These are phyloP conservation scores for Candida namnaoensis DNA, from an alignment of 805 yeast species.

Conservation along the genomic window DNA sequence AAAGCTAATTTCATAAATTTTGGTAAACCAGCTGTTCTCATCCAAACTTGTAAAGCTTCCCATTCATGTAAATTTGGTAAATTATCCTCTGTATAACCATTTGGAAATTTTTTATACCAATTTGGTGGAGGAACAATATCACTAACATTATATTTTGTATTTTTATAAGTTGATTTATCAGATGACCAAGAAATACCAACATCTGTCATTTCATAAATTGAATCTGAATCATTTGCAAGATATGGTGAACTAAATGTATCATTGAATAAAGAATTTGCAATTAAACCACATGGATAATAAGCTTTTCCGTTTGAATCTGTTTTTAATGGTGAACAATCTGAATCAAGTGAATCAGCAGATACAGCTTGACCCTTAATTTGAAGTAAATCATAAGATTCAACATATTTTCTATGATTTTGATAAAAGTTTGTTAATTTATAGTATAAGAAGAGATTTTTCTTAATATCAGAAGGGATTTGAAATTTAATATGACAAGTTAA, in stretches of 20 bases:
- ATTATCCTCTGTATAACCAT: slow-evolving; percentile 65
- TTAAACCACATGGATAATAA: slow-evolving; percentile 90
- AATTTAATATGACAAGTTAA: slow-evolving; percentile 61
- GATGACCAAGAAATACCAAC: slow-evolving; percentile 70
- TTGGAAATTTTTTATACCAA: slow-evolving; percentile 62
- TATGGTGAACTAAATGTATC: slow-evolving; percentile 65
- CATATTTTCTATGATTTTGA: slow-evolving; percentile 94
- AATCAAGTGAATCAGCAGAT: slow-evolving; percentile 35
- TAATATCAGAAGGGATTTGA: slow-evolving; percentile 60
- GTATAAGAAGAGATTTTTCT: slow-evolving; percentile 66
- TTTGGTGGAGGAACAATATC: slow-evolving; percentile 80
- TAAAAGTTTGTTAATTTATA: slow-evolving; percentile 84
- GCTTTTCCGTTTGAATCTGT: slow-evolving; percentile 44
- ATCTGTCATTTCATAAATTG: slow-evolving; percentile 8
- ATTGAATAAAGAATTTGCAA: slow-evolving; percentile 88
- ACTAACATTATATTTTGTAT: slow-evolving; percentile 49
- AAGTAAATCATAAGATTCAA: slow-evolving; percentile 68
- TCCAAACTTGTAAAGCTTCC: slow-evolving; percentile 78
- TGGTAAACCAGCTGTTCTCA: slow-evolving; percentile 74
- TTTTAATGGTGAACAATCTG: slow-evolving; percentile 57
- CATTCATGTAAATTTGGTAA: slow-evolving; percentile 60
- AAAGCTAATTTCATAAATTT: slow-evolving; percentile 38
- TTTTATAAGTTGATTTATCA: slow-evolving; percentile 65
- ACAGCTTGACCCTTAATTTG: slow-evolving; percentile 79
- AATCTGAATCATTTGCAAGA: slow-evolving; percentile 3